Base-by-base conservation (phyloP, 345 rosid species). In the Ricinus communis region DNA sequence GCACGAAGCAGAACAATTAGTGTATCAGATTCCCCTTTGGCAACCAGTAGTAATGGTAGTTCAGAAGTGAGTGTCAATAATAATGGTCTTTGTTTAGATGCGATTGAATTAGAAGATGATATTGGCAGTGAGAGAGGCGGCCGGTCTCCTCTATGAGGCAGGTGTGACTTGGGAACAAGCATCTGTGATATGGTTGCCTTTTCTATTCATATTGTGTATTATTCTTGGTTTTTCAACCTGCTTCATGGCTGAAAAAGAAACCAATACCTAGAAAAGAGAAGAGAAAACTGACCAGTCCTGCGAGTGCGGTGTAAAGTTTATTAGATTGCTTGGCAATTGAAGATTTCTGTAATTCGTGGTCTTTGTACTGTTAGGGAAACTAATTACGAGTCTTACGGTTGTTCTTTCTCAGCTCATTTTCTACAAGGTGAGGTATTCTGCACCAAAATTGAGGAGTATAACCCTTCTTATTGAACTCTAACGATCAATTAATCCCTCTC, bases 41-140 rank as follows among this genome's bases (percentile, higher is more conserved):
- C 96, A 50, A 92, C 98, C 21, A 95, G 98, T 85, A 95, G 99
- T 75, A 92, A 90, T 72, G 99, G 94, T 47, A 92, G 98, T 78
- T 95, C 99, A 3, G 99, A 95, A 83, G 74, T 92, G 68, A 95
- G 99, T 76, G 88, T 89, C 70, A 87, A 84, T 76, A 89, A 87
- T 69, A 90, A 87, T 65, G 90, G 93, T 28, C 71, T 82, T 52
- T 87, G 85, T 69, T 70, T 83, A 72, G 90, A 94, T 47, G 87
- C 77, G 59, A 84, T 69, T 19, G 96, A 87, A 75, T 66, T 82
- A 25, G 97, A 86, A 79, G 90, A 90, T 22, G 91, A 88, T 8
- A 76, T 84, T 50, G 87, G 83, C 57, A 85, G 77, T 11, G 97
- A 89, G 70, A 80, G 93, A 83, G 88, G 82, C 52, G 84, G 86